Evolutionary conservation across 2,329 filamentous ascomycete species (phyloP).

Genomic region (Sclerotinia trifoliorum): DNA sequence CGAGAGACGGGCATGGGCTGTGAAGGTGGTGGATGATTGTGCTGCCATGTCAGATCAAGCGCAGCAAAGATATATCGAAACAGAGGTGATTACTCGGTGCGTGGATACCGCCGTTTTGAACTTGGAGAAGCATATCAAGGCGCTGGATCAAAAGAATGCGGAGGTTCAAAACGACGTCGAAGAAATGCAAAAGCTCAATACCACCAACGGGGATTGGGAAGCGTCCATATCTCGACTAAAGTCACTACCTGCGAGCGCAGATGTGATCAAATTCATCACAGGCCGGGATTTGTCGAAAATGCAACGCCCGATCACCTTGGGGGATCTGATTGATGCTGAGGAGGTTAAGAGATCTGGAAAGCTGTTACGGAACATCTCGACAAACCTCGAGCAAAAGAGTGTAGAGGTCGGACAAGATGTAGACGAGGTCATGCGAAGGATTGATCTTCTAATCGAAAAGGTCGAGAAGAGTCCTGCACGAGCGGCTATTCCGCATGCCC

Average conservation of each 20-base stretch:
- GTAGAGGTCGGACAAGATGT: conserved; percentile 61
- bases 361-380: conserved; percentile 57
- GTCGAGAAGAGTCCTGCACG: conserved; percentile 60
- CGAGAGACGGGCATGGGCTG: conserved; percentile 76
- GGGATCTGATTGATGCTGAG: conserved; percentile 73
- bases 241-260: conserved; percentile 61
- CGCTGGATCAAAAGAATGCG: conserved; percentile 68
- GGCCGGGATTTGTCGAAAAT: conserved; percentile 47
- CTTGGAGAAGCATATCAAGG: conserved; percentile 70
- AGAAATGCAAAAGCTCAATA: conserved; percentile 66
- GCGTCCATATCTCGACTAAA: conserved; percentile 63
- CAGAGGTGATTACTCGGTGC: conserved; percentile 74
- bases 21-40: conserved; percentile 67
- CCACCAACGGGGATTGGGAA: conserved; percentile 66
- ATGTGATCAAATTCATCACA: conserved; percentile 67
- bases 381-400: conserved; percentile 59
- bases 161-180: conserved; percentile 70
- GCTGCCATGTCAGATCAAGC: conserved; percentile 60
- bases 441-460: conserved; percentile 59
- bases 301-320: conserved; percentile 56
- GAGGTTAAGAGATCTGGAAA: conserved; percentile 71
- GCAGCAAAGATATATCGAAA: conserved; percentile 67
- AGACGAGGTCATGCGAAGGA: conserved; percentile 58
- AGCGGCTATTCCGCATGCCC: conserved; percentile 55
- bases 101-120: conserved; percentile 85